Evolutionary conservation across 345 rosid genomes (phyloP).

Genomic region (Bretschneidera sinensis): DNA sequence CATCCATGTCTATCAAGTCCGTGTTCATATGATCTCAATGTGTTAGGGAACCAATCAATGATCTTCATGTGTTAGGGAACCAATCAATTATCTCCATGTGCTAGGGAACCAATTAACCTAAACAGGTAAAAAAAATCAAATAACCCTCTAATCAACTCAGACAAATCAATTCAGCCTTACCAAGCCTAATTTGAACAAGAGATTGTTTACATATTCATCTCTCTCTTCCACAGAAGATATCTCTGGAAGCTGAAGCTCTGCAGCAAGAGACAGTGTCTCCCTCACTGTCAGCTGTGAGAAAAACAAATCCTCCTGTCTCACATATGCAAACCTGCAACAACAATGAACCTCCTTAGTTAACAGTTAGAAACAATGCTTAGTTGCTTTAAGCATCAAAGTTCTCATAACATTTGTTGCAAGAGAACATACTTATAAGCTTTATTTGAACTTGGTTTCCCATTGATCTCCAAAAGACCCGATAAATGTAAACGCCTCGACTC

Average conservation of each 20-base stretch:
- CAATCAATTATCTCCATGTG: too few species aligned
- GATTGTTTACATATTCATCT: conserved; percentile 73
- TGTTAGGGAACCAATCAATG: too few species aligned
- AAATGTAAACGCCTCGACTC: conserved; percentile 63
- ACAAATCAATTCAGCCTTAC: conserved; percentile 35
- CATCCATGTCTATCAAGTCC: too few species aligned
- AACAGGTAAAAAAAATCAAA: background rate
- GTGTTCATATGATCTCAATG: too few species aligned
- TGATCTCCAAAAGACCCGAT: conserved; percentile 90
- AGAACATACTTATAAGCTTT: conserved; percentile 62
- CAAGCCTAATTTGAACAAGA: conserved; percentile 79
- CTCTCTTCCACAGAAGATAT: conserved; percentile 66
- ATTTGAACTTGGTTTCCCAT: conserved; percentile 61
- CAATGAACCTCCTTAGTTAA: conserved; percentile 16
- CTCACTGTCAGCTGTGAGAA: conserved; percentile 94
- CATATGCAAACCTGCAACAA: conserved; percentile 70
- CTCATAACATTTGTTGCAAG: background rate
- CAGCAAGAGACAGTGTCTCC: conserved; percentile 88
- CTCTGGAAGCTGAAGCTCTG: conserved; percentile 84
- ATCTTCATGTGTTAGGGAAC: too few species aligned
- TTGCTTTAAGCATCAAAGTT: conserved; percentile 3
- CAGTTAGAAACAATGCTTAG: conserved; percentile 3
- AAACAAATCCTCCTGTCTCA: conserved; percentile 94
- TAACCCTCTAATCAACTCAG: background rate
- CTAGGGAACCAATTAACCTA: too few species aligned